Conservation (phyloP, 2,329 filamentous ascomycete genomes). For the Penicillium hordei region DNA sequence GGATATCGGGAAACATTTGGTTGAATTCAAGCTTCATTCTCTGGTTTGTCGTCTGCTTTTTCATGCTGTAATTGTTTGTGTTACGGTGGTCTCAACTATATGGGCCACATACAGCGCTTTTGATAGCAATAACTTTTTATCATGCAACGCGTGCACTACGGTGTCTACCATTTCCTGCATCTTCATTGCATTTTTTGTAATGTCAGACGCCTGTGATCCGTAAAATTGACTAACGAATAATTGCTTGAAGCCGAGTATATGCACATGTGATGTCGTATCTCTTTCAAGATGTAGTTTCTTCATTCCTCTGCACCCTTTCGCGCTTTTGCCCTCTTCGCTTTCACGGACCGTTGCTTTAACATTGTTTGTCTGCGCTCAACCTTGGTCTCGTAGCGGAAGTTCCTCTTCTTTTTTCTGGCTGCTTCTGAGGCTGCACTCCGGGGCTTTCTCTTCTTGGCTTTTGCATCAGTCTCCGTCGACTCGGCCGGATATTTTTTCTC, state of each 20-base stretch:
- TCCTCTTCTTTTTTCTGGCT: constrained; percentile 79
- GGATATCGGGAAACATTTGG: constrained; percentile 31
- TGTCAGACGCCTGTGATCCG: not conserved
- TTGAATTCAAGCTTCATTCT: constrained; percentile 28
- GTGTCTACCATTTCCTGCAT: constrained; percentile 15
- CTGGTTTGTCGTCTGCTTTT: constrained; percentile 28
- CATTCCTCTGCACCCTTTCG: constrained; percentile 38
- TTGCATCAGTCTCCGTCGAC: constrained; percentile 27
- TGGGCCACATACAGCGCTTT: constrained; percentile 19
- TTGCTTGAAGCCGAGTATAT: constrained; percentile 3
- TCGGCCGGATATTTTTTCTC: constrained; percentile 33
- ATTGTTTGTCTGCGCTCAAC: constrained; percentile 67
- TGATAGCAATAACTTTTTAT: constrained; percentile 20
- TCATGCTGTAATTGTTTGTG: constrained; percentile 30
- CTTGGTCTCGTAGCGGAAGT: constrained; percentile 92
- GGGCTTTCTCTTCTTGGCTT: constrained; percentile 51
- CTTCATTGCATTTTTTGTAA: constrained; percentile 14
- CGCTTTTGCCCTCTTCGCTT: constrained; percentile 66
- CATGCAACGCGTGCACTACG: constrained; percentile 20
- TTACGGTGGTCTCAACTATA: constrained; percentile 19
- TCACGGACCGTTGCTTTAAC: constrained; percentile 66
- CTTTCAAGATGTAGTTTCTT: not conserved
- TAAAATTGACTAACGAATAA: constrained; percentile 3
- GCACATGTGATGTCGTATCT: constrained; percentile 9
- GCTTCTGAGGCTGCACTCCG: constrained; percentile 47